phyloP scores from a whole-genome alignment of 495 filamentous ascomycete species.

The Neurospora sp. region DNA sequence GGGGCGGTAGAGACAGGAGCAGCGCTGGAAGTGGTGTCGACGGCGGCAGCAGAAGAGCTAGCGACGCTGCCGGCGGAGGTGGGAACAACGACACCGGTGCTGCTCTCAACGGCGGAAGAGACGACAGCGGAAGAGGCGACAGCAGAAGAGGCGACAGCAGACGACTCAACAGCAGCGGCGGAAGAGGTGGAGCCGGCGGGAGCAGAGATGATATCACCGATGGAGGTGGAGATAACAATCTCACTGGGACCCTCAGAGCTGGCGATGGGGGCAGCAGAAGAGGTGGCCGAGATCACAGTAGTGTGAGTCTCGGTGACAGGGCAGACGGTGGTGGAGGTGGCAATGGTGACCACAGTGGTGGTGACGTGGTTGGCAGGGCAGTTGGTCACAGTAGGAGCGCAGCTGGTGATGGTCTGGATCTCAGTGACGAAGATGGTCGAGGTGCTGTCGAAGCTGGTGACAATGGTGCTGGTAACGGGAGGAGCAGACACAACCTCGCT shows the following conservation, averaged over 20 bases:
- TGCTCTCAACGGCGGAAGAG: constrained; percentile 1
- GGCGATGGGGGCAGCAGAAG: constrained; percentile 5
- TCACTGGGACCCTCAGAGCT: constrained; percentile 1
- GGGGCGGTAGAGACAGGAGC: constrained; percentile 28
- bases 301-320: constrained; percentile 35
- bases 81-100: constrained; percentile 2
- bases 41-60: constrained; percentile 1
- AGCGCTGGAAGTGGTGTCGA: constrained; percentile 21
- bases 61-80: constrained; percentile 6
- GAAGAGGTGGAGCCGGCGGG: background rate
- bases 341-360: constrained; percentile 47
- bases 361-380: constrained; percentile 45
- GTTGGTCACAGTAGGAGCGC: constrained; percentile 43
- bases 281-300: constrained; percentile 7
- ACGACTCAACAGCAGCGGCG: background rate
- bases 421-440: constrained; percentile 54
- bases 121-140: constrained; percentile 3
- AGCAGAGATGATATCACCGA: background rate
- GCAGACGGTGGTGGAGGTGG: constrained; percentile 54
- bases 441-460: constrained; percentile 34
- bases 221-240: constrained; percentile 1
- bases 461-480: constrained; percentile 17
- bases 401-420: constrained; percentile 50
- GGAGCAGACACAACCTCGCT: background rate
- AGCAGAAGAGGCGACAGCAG: background rate